A percentile compares a stretch with the other conserved stretches of the same genome.
These are phyloP conservation scores for Saccharomycopsis schoenii DNA, from an alignment of 805 yeast genomes.

Conservation along the genomic window DNA sequence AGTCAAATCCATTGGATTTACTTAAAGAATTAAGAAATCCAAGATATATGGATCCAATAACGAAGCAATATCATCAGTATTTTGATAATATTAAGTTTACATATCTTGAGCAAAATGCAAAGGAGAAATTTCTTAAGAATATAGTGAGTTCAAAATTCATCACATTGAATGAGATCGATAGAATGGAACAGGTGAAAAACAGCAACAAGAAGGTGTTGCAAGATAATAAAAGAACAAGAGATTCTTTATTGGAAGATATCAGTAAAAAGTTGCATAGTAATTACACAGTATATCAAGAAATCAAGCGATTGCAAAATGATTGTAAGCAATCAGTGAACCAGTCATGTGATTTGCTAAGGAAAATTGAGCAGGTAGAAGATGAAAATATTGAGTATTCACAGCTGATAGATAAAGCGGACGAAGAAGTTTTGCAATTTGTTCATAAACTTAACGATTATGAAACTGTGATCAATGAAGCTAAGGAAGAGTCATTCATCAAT, in stretches of 20 bases:
- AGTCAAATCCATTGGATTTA: background rate
- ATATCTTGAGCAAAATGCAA: constrained; percentile 17
- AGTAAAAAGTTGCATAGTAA: constrained; percentile 1
- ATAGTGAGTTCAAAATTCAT: constrained; percentile 14
- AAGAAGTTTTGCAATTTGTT: constrained; percentile 4
- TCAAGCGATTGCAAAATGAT: constrained; percentile 1
- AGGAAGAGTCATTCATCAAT: constrained; percentile 12
- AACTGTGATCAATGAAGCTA: constrained; percentile 5
- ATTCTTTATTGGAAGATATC: constrained; percentile 8
- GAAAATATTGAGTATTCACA: constrained; percentile 6
- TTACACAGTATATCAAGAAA: background rate
- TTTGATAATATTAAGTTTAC: constrained; percentile 18
- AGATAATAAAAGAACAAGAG: constrained; percentile 9
- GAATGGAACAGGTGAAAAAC: background rate
- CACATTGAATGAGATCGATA: constrained; percentile 10
- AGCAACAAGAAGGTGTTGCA: constrained; percentile 9
- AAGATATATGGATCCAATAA: constrained; percentile 5
- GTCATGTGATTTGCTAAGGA: constrained; percentile 8
- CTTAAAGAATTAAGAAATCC: constrained; percentile 12
- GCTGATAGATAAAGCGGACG: constrained; percentile 4
- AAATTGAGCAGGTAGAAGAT: constrained; percentile 12
- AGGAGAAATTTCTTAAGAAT: constrained; percentile 16
- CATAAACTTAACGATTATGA: constrained; percentile 8
- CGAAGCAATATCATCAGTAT: constrained; percentile 12
- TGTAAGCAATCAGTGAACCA: background rate